Conservation (phyloP, 2,329 filamentous ascomycete species). For the Ceratocystis variospora region DNA sequence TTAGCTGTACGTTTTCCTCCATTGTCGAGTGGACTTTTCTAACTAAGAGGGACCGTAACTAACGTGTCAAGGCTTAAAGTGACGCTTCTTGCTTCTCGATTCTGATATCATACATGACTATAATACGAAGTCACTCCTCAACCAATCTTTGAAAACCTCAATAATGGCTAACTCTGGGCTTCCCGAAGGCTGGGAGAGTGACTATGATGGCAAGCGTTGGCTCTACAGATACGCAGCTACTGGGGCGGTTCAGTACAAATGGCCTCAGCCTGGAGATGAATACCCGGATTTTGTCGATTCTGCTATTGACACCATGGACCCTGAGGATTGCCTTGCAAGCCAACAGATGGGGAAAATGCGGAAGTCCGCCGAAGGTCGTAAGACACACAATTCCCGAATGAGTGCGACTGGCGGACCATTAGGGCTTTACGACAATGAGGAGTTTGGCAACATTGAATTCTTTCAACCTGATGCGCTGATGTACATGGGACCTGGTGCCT, state of each 20-base stretch:
- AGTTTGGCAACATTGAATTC: slow-evolving; percentile 28
- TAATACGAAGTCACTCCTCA: neutral
- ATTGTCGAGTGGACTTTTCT: too few species aligned
- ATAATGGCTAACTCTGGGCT: slow-evolving; percentile 30
- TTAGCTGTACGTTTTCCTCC: neutral
- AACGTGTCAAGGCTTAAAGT: neutral
- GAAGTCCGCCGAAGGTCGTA: slow-evolving; percentile 24
- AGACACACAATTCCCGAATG: slow-evolving; percentile 21
- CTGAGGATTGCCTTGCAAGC: slow-evolving; percentile 41
- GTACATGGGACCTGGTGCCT: slow-evolving; percentile 36
- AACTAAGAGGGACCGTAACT: neutral
- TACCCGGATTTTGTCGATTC: slow-evolving; percentile 38
- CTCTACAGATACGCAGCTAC: slow-evolving; percentile 43
- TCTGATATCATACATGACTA: neutral
- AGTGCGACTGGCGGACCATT: slow-evolving; percentile 21
- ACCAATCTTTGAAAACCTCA: slow-evolving; percentile 20
- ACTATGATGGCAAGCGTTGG: slow-evolving; percentile 45
- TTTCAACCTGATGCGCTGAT: slow-evolving; percentile 42
- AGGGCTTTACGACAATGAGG: slow-evolving; percentile 24
- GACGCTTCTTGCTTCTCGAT: neutral
- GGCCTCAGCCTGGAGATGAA: slow-evolving; percentile 44
- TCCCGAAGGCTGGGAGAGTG: slow-evolving; percentile 42
- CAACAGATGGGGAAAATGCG: slow-evolving; percentile 31
- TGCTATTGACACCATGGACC: slow-evolving; percentile 28
- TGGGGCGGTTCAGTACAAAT: slow-evolving; percentile 42